These are phyloP conservation scores for Aurifilum marmelostoma DNA, from an alignment of 2,329 filamentous ascomycete genomes.

Conservation along the genomic window DNA sequence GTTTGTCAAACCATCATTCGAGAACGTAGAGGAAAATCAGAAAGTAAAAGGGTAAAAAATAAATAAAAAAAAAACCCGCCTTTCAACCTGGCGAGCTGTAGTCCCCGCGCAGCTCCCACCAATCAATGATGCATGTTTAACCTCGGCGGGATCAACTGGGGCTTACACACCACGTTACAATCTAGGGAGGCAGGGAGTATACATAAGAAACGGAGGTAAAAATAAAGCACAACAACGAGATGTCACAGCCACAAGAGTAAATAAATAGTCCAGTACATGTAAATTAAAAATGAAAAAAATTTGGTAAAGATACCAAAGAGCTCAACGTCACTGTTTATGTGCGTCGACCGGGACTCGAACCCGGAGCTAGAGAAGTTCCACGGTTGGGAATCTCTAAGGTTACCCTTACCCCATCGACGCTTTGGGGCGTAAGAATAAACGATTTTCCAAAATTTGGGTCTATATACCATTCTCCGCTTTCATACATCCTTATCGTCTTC, in stretches of 20 bases:
- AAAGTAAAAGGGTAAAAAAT: not conserved
- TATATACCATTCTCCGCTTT: too few species aligned
- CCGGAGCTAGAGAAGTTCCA: constrained; percentile 16
- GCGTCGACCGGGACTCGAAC: constrained; percentile 16
- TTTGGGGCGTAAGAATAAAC: too few species aligned
- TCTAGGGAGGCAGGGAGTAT: not conserved
- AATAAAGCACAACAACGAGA: not conserved
- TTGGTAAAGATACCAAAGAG: not conserved
- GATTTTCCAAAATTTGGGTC: too few species aligned
- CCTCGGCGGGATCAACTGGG: not conserved
- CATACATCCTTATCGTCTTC: too few species aligned
- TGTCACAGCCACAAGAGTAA: too few species aligned
- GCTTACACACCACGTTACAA: not conserved
- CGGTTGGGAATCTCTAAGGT: constrained; percentile 16
- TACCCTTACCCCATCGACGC: constrained; percentile 16
- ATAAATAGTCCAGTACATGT: too few species aligned
- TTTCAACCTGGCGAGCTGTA: not conserved
- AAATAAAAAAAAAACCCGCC: too few species aligned
- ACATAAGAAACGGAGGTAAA: not conserved
- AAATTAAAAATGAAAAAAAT: not conserved
- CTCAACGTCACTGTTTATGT: not conserved
- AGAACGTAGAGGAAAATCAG: not conserved
- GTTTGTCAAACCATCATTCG: not conserved
- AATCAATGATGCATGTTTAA: not conserved
- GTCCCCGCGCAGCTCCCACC: not conserved